Conservation (phyloP, 192 early-diverging fungal genomes). For the Backusella sp. region DNA sequence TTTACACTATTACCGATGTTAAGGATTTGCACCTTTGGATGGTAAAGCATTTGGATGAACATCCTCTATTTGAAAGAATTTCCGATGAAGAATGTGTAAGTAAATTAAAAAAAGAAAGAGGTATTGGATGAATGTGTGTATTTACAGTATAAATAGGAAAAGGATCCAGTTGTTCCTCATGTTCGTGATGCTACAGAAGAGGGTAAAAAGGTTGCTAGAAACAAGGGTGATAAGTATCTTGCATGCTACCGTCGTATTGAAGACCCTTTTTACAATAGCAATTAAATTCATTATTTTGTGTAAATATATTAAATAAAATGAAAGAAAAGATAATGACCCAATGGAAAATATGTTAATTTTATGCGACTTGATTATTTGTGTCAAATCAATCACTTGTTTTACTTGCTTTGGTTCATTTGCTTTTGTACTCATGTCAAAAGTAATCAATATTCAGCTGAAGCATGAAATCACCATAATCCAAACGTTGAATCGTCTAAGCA, state of each 20-base stretch:
- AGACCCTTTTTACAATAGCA: slow-evolving; percentile 44
- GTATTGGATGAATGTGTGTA: neutral
- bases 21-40: slow-evolving; percentile 67
- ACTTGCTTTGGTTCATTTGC: too few relatives aligned
- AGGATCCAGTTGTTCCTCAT: slow-evolving; percentile 83
- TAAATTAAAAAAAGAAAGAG: neutral
- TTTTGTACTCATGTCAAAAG: too few relatives aligned
- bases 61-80: slow-evolving; percentile 91
- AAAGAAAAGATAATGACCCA: too few relatives aligned
- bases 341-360: too few relatives aligned
- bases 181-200: slow-evolving; percentile 94
- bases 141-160: slow-evolving; percentile 39
- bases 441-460: too few relatives aligned
- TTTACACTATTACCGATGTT: slow-evolving; percentile 97
- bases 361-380: too few relatives aligned
- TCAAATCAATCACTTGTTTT: too few relatives aligned
- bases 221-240: slow-evolving; percentile 93
- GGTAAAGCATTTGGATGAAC: slow-evolving; percentile 73
- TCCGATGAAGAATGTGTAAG: slow-evolving; percentile 71
- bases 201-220: slow-evolving; percentile 96
- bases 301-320: slow-evolving; percentile 6
- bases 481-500: too few relatives aligned
- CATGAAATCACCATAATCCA: too few relatives aligned
- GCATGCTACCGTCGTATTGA: slow-evolving; percentile 80
- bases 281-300: neutral